phyloP scores from a whole-genome alignment of 192 early-diverging fungal species.

The Dimargaris cristalligena region DNA sequence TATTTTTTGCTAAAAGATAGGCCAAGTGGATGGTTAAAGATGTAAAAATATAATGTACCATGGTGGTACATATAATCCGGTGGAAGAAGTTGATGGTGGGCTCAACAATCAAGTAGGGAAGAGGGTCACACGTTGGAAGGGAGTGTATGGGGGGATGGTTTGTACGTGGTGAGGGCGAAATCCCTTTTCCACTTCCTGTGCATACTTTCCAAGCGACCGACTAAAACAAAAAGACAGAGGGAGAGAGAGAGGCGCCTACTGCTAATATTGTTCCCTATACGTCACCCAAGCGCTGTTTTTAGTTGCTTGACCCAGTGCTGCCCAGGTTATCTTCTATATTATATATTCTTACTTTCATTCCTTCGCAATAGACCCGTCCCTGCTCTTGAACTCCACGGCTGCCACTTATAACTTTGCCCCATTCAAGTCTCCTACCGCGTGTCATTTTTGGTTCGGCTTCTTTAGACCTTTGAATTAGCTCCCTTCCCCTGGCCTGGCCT shows the following conservation, averaged over 20 bases:
- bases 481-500: too few species aligned
- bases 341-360: not conserved
- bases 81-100: not conserved
- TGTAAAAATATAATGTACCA: not conserved
- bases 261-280: not conserved
- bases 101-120: not conserved
- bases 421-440: too few species aligned
- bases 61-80: not conserved
- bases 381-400: not conserved
- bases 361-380: not conserved
- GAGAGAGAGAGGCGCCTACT: not conserved
- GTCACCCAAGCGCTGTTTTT: not conserved
- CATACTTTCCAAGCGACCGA: not conserved
- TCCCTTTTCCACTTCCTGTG: not conserved
- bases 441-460: too few species aligned
- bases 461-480: too few species aligned
- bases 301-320: not conserved
- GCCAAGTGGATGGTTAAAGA: not conserved
- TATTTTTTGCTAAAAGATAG: not conserved
- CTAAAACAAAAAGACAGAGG: not conserved
- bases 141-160: not conserved
- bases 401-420: not conserved
- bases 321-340: not conserved
- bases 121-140: not conserved
- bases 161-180: not conserved